Conservation (phyloP, 345 rosid genomes). For the Eucalyptus pauciflora region DNA sequence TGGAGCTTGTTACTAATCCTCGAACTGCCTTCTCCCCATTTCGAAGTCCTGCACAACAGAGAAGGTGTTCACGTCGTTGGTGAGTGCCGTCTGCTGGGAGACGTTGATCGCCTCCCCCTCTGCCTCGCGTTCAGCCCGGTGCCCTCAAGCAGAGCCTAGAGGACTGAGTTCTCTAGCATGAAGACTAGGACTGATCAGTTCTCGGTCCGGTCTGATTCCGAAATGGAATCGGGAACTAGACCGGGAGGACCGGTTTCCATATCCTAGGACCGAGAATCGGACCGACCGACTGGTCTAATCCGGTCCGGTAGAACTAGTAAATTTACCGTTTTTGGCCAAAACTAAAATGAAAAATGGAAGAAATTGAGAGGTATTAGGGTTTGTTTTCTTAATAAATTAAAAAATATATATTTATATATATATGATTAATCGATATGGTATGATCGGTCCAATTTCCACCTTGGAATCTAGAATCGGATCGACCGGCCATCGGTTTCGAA, state of each 20-base stretch:
- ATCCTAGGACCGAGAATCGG: too few relatives aligned
- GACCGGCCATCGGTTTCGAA: too few relatives aligned
- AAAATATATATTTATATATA: too few relatives aligned
- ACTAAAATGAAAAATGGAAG: too few relatives aligned
- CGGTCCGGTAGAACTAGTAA: fast-evolving
- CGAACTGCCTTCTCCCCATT: slow-evolving; percentile 24
- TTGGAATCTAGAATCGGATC: fast-evolving
- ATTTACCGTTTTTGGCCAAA: too few relatives aligned
- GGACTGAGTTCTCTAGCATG: slow-evolving; percentile 34
- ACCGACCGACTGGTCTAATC: fast-evolving
- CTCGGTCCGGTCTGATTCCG: fast-evolving
- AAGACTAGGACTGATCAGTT: background rate
- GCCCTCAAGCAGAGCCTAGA: slow-evolving; percentile 33
- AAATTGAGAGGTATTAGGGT: too few relatives aligned
- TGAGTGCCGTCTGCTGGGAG: slow-evolving; percentile 44
- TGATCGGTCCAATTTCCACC: fast-evolving
- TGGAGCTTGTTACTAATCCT: slow-evolving; percentile 33
- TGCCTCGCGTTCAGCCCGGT: slow-evolving; percentile 11
- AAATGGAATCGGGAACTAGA: too few relatives aligned
- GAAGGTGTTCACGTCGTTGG: slow-evolving; percentile 34
- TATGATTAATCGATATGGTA: too few relatives aligned
- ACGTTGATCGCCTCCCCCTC: slow-evolving; percentile 8
- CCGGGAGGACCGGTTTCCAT: fast-evolving
- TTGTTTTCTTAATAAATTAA: too few relatives aligned
- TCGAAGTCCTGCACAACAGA: slow-evolving; percentile 32